These are phyloP conservation scores for Blastocystis sp. DNA, from an alignment of 352 stramenopile genomes.

Conservation along the genomic window DNA sequence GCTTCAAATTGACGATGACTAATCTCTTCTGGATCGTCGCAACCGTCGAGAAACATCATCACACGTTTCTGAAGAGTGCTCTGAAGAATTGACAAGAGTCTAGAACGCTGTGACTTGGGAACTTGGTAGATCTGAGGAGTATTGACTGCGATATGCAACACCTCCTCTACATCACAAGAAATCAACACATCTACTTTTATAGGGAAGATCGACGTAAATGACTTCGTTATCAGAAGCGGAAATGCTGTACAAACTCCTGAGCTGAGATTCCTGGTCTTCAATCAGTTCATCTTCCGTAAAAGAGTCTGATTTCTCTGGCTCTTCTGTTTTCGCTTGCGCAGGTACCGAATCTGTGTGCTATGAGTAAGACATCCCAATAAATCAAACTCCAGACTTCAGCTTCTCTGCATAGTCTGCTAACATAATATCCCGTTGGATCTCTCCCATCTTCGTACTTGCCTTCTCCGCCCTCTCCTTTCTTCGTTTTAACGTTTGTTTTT, in stretches of 20 bases:
- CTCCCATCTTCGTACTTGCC: constrained; percentile 69
- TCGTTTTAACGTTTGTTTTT: constrained; percentile 75
- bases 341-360: not conserved
- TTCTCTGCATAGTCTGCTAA: not conserved
- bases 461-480: constrained; percentile 66
- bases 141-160: constrained; percentile 41
- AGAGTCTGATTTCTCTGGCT: not conserved
- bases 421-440: not conserved
- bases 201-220: constrained; percentile 34
- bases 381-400: not conserved
- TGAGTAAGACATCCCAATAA: not conserved
- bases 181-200: not conserved
- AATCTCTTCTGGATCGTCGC: not conserved
- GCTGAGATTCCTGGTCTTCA: not conserved
- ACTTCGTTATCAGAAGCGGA: not conserved
- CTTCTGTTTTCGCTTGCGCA: not conserved
- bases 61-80: not conserved
- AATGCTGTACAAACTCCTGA: not conserved
- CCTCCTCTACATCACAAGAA: not conserved
- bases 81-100: not conserved
- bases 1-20: constrained; percentile 35
- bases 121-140: constrained; percentile 33
- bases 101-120: not conserved
- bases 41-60: not conserved
- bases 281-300: not conserved